Conservation (phyloP, 306 rosid species). For the Prunus kanzakura region DNA sequence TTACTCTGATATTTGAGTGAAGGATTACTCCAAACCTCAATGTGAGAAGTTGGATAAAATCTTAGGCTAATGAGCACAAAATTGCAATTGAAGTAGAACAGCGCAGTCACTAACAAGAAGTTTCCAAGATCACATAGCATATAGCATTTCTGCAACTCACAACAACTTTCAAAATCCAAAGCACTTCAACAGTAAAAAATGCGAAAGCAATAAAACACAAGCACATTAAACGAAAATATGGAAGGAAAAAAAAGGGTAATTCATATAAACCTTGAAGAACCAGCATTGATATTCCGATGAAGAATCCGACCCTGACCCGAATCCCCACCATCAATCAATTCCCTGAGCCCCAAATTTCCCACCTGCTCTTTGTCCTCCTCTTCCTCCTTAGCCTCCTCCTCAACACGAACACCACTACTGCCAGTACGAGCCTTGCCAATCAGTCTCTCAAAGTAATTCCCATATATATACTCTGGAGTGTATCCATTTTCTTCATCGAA, state of each 20-base stretch:
- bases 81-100: background rate
- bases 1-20: background rate
- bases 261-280: constrained; percentile 56
- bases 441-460: constrained; percentile 81
- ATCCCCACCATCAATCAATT: constrained; percentile 60
- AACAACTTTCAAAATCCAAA: background rate
- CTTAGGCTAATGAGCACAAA: background rate
- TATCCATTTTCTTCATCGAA: constrained; percentile 73
- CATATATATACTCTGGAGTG: constrained; percentile 85
- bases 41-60: background rate
- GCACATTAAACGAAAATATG: background rate
- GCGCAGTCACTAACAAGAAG: background rate
- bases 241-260: background rate
- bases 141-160: background rate
- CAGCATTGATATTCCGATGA: constrained; percentile 73
- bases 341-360: constrained; percentile 65
- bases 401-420: constrained; percentile 7
- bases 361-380: constrained; percentile 32
- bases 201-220: background rate
- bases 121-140: background rate
- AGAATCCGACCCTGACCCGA: constrained; percentile 62
- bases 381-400: constrained; percentile 21
- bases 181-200: background rate
- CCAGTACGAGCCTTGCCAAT: constrained; percentile 18
- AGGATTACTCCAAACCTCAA: background rate